Base-by-base conservation (phyloP, 2,329 filamentous ascomycete genomes). In the Dryadomyces quercus-mongolicae region DNA sequence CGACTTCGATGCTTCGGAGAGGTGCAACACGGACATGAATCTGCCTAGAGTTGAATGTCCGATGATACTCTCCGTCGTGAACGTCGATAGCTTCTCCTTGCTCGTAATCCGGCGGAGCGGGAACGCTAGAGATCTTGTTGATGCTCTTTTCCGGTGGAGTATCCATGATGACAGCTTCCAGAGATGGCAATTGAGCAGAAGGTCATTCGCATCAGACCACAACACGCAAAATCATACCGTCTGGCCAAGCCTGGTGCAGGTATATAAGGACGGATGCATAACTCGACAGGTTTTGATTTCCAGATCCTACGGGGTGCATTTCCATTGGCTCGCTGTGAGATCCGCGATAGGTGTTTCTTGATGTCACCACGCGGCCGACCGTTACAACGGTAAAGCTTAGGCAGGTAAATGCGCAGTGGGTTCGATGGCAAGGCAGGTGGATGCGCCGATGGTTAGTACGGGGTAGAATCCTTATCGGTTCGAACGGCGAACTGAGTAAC, bases 401-500 rank as follows among this genome's bases (percentile, higher is more conserved):
- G 25, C 25, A 31, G 25, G 25, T 31, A 8, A 31, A 31, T 31
- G 25, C 25, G 25, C 25, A n/a, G n/a, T n/a, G n/a, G n/a, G n/a
- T n/a, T n/a, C n/a, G 10, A 31, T 15, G 20, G 2, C 34, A 12
- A 50, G 53, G 53, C 20, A 54, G 43, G 53, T 51, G 53, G 20
- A 51, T 54, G 53, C 53, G 53, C 53, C 48, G 49, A 43, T 45
- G 15, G 38, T 7, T 38, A 3, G 36, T n/a, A n/a, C n/a, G n/a
- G n/a, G n/a, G n/a, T n/a, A n/a, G n/a, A n/a, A n/a, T n/a, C n/a
- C n/a, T n/a, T n/a, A n/a, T n/a, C n/a, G n/a, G n/a, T n/a, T n/a
- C n/a, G n/a, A n/a, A n/a, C n/a, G n/a, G n/a, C n/a, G n/a, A n/a
- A n/a, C n/a, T n/a, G 3, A 40, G 6, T 12, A 8, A 3, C 36